Percentiles rank a stretch among this genome's conserved stretches.
Evolutionary conservation across 2,329 filamentous ascomycete genomes (phyloP).

Genomic region (Hymenoscyphus albidus): DNA sequence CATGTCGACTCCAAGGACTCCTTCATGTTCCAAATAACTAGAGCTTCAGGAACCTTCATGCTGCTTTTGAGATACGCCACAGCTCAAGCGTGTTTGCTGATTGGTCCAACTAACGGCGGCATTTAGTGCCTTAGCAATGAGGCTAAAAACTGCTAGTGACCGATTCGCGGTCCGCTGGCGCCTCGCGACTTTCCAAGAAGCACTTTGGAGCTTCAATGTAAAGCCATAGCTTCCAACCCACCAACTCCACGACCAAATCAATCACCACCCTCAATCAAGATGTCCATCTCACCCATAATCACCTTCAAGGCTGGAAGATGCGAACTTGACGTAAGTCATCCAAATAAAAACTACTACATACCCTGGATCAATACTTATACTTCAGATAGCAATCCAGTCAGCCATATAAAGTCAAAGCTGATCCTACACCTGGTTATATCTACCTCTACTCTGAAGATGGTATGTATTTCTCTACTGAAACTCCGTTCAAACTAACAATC

Average conservation of each 20-base stretch:
- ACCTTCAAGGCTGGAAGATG: slow-evolving; percentile 96
- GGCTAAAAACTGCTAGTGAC: neutral
- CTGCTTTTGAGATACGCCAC: neutral
- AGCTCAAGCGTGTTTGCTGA: neutral
- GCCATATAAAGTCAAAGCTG: slow-evolving; percentile 69
- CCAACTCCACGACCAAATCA: slow-evolving; percentile 1
- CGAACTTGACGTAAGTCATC: slow-evolving; percentile 68
- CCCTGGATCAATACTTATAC: slow-evolving; percentile 12
- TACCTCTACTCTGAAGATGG: slow-evolving; percentile 93
- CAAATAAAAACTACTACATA: slow-evolving; percentile 8
- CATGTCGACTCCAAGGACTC: too few species aligned
- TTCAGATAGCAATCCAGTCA: slow-evolving; percentile 47
- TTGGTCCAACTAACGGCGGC: neutral
- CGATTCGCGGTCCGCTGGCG: slow-evolving; percentile 11
- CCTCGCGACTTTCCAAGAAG: slow-evolving; percentile 11
- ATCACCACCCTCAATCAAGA: slow-evolving; percentile 40
- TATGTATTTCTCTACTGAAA: slow-evolving; percentile 35
- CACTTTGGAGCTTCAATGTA: neutral
- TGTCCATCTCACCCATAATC: slow-evolving; percentile 83
- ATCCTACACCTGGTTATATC: slow-evolving; percentile 74
- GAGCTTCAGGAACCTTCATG: neutral
- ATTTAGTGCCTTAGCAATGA: neutral
- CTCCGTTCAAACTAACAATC: slow-evolving; percentile 11
- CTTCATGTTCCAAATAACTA: too few species aligned
- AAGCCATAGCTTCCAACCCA: neutral